Conservation (phyloP, 148 eudicot species). For the Heliamphora exappendiculata region DNA sequence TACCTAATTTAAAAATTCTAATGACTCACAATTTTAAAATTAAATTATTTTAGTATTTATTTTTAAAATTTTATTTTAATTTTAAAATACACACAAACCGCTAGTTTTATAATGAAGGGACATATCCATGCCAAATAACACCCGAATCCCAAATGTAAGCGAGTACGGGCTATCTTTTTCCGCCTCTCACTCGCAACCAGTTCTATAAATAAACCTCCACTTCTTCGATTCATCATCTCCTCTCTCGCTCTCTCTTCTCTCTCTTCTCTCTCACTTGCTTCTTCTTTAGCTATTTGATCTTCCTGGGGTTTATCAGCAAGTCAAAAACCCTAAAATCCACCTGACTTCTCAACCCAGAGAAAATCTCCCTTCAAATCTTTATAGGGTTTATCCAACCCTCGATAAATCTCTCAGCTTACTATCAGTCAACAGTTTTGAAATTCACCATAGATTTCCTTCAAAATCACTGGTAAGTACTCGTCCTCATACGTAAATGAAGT, state of each 20-base stretch:
- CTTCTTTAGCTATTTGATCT: neutral
- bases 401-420: neutral
- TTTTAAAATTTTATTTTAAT: no score
- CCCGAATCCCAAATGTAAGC: no score
- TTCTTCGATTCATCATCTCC: no score
- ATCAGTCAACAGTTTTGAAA: neutral
- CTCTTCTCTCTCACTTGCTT: neutral
- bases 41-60: no score
- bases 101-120: no score
- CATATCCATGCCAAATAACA: no score
- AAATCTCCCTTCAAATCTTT: neutral
- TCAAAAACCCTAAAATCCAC: neutral
- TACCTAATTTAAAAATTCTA: no score
- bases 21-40: no score
- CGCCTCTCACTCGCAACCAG: neutral
- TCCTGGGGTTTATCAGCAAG: neutral
- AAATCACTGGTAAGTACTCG: neutral
- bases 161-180: no score
- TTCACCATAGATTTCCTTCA: neutral
- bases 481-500: neutral
- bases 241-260: neutral
- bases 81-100: no score
- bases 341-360: neutral
- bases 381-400: conserved; percentile 1
- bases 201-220: conserved; percentile 5